Evolutionary conservation across 164 flowering plant species (phyloP), one percentile per base, ranked within the genome.

Genomic region (Aristolochia californica): DNA sequence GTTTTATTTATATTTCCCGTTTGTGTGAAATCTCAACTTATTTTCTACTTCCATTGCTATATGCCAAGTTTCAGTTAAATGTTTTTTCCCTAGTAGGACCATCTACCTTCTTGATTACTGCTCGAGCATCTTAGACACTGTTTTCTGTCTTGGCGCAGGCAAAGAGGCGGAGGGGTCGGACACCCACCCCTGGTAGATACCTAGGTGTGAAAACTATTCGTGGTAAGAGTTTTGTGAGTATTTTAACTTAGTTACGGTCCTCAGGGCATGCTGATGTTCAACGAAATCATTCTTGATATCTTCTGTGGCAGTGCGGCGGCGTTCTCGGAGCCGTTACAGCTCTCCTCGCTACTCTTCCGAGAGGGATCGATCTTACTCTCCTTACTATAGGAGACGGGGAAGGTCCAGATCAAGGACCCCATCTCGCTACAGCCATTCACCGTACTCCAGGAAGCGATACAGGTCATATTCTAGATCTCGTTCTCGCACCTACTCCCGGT

Each of bases 141-240:
- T 24, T 9, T 14, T 26, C 25, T 12, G 5, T 48, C 30, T 16
- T 1, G 2, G 23, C 63, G 24, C 70, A 85, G 91, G 91, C 94
- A 18, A 83, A 72, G 48, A 77, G 96, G 67, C 52, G 81, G 8
- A 79, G 96, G 57, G 97, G 98, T 0, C 74, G 94, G 17, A 89
- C 97, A 20, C 97, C 96, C 10, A 93, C 99, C 26, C 97, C 94
- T 10, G 96, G 97, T 57, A 72, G 73, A 61, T 93, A 89, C 57
- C 84, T 93, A 55, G 97, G 94, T 40, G 45, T 82, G 72, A 83
- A 66, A 66, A 72, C 77, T 5, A 48, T 65, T 24, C 76, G 64
- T n/a, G 83, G 98, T 87, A 66, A 53, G 79, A 15, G 20, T 26
- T 28, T 66, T 44, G 4, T 13, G 15, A 47, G 62, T 52, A 4